Evolutionary conservation across 2,329 filamentous ascomycete species (phyloP), one percentile per base, ranked within the genome.

Genomic region (Colletotrichum sublineola): DNA sequence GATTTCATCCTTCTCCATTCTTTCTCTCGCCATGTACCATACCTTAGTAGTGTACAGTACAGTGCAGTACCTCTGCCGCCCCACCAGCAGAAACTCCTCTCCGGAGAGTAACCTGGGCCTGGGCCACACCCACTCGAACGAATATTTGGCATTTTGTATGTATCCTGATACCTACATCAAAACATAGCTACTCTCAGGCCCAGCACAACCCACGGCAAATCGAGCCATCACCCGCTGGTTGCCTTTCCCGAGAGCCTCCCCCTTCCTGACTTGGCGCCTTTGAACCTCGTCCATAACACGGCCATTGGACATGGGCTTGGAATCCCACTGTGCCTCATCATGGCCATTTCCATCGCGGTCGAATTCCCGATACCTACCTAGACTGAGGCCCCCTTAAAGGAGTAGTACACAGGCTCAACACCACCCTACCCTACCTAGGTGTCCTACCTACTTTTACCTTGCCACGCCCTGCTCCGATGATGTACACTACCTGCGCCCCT

Each of bases 121-220:
- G 68, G 36, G 36, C 55, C 46, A 18, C 15, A 20, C 33, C 61
- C 46, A 52, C 44, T 40, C 42, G 46, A 67, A 48, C 42, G 46
- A 67, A 48, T 58, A 68, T 71, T 58, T 68, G 64, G 29, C 68
- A 72, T 68, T 40, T 68, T 40, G 57, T 36, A 58, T 40, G 57
- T 36, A 58, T 31, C 58, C 64, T 63, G 64, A 68, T 68, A 68
- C 60, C 62, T 62, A 68, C 60, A 67, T 62, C 57, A 58, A 46
- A 46, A 31, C 48, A 42, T 29, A 24, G 24, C 24, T 24, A 24
- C 48, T 48, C 56, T 38, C 57, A 44, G 38, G 58, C 40, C 48
- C 53, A 38, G 50, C 53, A 31, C 18, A 62, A 62, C 33, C 33
- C 50, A 61, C 42, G n/a, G 5, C 29, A 31, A 15, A 62, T n/a